phyloP scores from a whole-genome alignment of 495 filamentous ascomycete species.

The Penicillium dipodomyicola region DNA sequence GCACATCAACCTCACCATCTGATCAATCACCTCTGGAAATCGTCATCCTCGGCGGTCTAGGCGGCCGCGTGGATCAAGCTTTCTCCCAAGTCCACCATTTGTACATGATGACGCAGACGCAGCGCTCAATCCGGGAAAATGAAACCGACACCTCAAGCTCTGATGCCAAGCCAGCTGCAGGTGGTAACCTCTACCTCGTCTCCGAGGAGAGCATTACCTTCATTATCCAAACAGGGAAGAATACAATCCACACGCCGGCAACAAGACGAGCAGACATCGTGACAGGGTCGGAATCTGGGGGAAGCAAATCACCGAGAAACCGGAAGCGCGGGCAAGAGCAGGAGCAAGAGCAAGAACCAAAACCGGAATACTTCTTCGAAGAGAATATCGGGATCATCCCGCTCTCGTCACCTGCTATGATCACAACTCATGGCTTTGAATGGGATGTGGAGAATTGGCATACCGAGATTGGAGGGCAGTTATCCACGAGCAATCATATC shows the following conservation, averaged over 20 bases:
- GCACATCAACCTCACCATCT: neutral
- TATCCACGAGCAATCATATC: slow-evolving; percentile 94
- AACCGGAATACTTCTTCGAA: slow-evolving; percentile 37
- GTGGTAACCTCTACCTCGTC: slow-evolving; percentile 62
- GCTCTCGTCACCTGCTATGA: slow-evolving; percentile 64
- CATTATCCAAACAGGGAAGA: slow-evolving; percentile 64
- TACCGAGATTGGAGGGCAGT: slow-evolving; percentile 75
- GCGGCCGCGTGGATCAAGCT: slow-evolving; percentile 88
- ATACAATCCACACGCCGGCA: slow-evolving; percentile 63
- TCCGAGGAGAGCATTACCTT: slow-evolving; percentile 79
- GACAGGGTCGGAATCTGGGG: neutral
- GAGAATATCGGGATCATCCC: slow-evolving; percentile 85
- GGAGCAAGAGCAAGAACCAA: neutral
- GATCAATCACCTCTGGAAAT: slow-evolving; percentile 42
- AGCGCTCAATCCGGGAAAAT: slow-evolving; percentile 17
- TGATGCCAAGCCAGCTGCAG: slow-evolving; percentile 1
- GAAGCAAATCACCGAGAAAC: slow-evolving; percentile 5
- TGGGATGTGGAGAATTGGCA: slow-evolving; percentile 85
- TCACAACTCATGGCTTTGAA: slow-evolving; percentile 76
- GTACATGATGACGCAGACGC: slow-evolving; percentile 45
- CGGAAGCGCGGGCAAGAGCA: slow-evolving; percentile 8
- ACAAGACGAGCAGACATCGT: slow-evolving; percentile 25
- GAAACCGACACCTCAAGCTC: neutral
- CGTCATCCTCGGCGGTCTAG: slow-evolving; percentile 76
- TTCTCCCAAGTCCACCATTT: slow-evolving; percentile 83